Conservation (phyloP, 805 yeast genomes). For the Ogataea pini region DNA sequence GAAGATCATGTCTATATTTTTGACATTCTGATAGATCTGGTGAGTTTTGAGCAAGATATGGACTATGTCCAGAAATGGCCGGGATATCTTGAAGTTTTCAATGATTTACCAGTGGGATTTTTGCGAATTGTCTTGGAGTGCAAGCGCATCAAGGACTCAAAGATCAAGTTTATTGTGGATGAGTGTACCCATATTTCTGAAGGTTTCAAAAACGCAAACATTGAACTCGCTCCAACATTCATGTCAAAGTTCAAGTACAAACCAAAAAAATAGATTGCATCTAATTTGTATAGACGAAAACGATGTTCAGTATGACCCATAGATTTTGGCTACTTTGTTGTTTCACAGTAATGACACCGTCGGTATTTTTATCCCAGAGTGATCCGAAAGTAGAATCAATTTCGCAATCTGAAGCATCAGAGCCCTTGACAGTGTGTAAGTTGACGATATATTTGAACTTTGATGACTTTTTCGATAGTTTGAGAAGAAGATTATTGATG, state of each 20-base stretch:
- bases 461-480: conserved; percentile 47
- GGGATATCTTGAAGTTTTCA: conserved; percentile 61
- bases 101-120: conserved; percentile 76
- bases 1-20: conserved; percentile 56
- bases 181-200: conserved; percentile 26
- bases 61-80: conserved; percentile 43
- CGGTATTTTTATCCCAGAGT: conserved; percentile 56
- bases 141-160: conserved; percentile 38
- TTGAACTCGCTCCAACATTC: conserved; percentile 18
- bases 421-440: conserved; percentile 37
- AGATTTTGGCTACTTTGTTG: conserved; percentile 23
- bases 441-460: conserved; percentile 58
- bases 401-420: conserved; percentile 30
- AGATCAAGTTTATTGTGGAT: conserved; percentile 25
- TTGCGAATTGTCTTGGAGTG: conserved; percentile 61
- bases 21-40: conserved; percentile 61
- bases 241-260: conserved; percentile 20
- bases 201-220: conserved; percentile 11
- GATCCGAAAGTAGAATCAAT: conserved; percentile 48
- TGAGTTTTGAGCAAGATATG: conserved; percentile 46
- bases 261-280: conserved; percentile 8
- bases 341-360: conserved; percentile 49
- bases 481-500: conserved; percentile 35
- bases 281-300: conserved; percentile 31
- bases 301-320: conserved; percentile 32